Conservation (phyloP, 257 asterid species). For the Capsicum pubescens region DNA sequence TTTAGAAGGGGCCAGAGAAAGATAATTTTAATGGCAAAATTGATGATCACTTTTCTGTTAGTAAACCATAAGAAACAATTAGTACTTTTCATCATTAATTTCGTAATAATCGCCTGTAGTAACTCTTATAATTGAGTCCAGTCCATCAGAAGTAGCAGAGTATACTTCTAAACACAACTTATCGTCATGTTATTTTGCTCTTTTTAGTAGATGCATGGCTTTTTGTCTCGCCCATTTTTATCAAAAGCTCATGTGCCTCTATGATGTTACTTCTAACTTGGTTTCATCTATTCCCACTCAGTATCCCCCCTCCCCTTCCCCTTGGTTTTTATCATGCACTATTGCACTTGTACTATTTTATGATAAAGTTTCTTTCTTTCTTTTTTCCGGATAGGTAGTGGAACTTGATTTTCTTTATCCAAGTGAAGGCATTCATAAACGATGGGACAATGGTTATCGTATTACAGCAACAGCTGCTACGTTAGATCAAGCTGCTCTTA, state of each 20-base stretch:
- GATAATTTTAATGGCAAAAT: neutral
- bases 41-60: constrained; percentile 2
- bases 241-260: constrained; percentile 10
- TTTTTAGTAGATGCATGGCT: neutral
- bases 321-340: neutral
- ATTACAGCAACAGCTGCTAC: constrained; percentile 56
- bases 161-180: neutral
- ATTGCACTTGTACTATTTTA: neutral
- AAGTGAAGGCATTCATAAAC: constrained; percentile 55
- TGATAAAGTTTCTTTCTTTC: neutral
- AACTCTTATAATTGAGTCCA: neutral
- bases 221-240: neutral
- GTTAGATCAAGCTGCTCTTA: constrained; percentile 54
- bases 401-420: constrained; percentile 58
- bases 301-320: neutral
- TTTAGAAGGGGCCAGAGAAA: neutral
- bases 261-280: constrained; percentile 14
- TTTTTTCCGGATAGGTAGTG: constrained; percentile 43
- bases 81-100: neutral
- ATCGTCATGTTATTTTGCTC: neutral
- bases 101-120: neutral
- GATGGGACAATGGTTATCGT: constrained; percentile 52
- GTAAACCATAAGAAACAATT: constrained; percentile 2
- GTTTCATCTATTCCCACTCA: neutral
- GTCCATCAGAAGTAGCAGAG: neutral